A percentile compares a stretch with the other conserved stretches of the same genome.
Conservation (phyloP, 371 early-diverging fungal genomes). For the Mortierella sp. region DNA sequence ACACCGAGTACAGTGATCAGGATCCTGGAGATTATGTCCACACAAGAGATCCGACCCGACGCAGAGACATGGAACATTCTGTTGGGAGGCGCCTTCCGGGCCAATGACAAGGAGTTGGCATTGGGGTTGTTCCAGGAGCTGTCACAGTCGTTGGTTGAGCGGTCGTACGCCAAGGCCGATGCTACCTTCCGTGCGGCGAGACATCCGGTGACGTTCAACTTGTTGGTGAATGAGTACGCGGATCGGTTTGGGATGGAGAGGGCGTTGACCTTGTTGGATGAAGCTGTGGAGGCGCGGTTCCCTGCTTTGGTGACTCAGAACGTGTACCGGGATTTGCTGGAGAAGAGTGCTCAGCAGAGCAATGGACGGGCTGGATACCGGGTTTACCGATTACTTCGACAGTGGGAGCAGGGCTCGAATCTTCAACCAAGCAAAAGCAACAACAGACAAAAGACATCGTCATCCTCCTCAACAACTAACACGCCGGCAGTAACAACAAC, state of each 20-base stretch:
- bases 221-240: slow-evolving; percentile 37
- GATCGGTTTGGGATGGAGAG: slow-evolving; percentile 33
- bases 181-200: slow-evolving; percentile 36
- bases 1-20: slow-evolving; percentile 27
- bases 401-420: slow-evolving; percentile 1
- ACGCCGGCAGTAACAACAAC: not conserved
- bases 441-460: not conserved
- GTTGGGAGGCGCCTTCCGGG: slow-evolving; percentile 28
- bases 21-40: slow-evolving; percentile 48
- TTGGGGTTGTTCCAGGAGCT: slow-evolving; percentile 35
- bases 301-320: slow-evolving; percentile 20
- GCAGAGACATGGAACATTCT: slow-evolving; percentile 45
- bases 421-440: not conserved
- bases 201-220: slow-evolving; percentile 40
- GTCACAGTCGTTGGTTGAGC: slow-evolving; percentile 17
- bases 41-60: slow-evolving; percentile 24
- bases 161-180: slow-evolving; percentile 10
- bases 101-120: slow-evolving; percentile 22
- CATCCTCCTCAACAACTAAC: not conserved
- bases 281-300: slow-evolving; percentile 35
- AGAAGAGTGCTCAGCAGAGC: slow-evolving; percentile 22
- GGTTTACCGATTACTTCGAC: slow-evolving; percentile 19
- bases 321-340: slow-evolving; percentile 30
- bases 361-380: slow-evolving; percentile 33
- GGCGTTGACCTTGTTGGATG: slow-evolving; percentile 19